Conservation (phyloP, 371 early-diverging fungal genomes). For the Haplosporangium sp. region DNA sequence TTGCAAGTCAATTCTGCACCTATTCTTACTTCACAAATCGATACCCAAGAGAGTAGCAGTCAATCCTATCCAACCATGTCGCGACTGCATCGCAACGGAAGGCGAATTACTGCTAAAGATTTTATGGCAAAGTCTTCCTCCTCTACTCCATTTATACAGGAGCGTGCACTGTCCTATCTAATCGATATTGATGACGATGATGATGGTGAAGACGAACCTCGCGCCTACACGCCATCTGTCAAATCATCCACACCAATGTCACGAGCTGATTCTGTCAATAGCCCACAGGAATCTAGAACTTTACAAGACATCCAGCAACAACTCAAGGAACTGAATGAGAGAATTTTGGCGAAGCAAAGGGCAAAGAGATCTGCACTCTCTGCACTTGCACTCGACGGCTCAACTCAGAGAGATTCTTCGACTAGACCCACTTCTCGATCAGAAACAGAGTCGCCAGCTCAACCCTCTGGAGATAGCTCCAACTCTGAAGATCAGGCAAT, state of each 20-base stretch:
- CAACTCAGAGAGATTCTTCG: not conserved
- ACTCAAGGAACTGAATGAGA: conserved; percentile 31
- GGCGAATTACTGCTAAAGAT: conserved; percentile 37
- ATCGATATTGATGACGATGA: conserved; percentile 51
- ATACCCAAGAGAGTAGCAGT: not conserved
- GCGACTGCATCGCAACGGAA: conserved; percentile 7
- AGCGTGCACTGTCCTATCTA: conserved; percentile 25
- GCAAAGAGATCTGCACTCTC: conserved; percentile 25
- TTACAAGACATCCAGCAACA: conserved; percentile 19
- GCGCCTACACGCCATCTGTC: not conserved
- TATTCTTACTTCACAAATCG: conserved; percentile 11
- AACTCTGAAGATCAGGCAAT: conserved; percentile 1
- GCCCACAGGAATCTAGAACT: not conserved
- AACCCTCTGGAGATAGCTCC: not conserved
- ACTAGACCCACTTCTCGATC: not conserved
- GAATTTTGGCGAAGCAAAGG: conserved; percentile 27
- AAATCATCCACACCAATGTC: conserved; percentile 1
- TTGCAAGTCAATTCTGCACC: conserved; percentile 20
- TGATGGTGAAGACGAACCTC: conserved; percentile 13
- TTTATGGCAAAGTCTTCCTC: conserved; percentile 12
- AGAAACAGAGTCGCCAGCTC: not conserved
- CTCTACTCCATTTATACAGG: conserved; percentile 27
- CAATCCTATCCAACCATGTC: not conserved
- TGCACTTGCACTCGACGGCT: not conserved
- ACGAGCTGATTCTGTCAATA: not conserved